phyloP scores from a whole-genome alignment of 768 basidiomycete species.

The Hortiboletus flavorubellus region DNA sequence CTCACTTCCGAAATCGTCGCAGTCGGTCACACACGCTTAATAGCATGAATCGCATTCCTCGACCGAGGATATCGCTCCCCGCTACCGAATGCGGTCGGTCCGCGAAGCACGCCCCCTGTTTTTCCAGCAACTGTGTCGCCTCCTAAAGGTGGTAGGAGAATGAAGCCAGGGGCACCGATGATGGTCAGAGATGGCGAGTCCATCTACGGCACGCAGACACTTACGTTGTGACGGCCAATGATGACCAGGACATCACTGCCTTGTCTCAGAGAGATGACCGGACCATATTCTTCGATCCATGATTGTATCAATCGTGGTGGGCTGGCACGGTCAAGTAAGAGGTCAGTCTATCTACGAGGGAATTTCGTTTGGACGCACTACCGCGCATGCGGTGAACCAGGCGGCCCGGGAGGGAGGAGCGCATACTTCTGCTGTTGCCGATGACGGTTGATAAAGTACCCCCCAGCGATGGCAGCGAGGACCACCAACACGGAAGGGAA shows the following conservation, averaged over 20 bases:
- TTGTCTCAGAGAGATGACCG: constrained; percentile 24
- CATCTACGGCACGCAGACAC: neutral
- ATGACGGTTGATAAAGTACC: constrained; percentile 6
- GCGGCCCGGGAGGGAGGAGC: constrained; percentile 19
- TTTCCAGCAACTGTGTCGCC: constrained; percentile 59
- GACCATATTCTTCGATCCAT: constrained; percentile 29
- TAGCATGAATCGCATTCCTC: constrained; percentile 55
- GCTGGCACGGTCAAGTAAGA: neutral
- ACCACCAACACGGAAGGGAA: neutral
- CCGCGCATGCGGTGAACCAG: constrained; percentile 18
- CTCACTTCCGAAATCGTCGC: constrained; percentile 53
- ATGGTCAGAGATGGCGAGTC: neutral
- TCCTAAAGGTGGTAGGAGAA: constrained; percentile 11
- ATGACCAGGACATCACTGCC: constrained; percentile 27
- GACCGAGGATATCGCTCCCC: constrained; percentile 54
- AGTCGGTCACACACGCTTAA: constrained; percentile 54
- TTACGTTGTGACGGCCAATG: constrained; percentile 20
- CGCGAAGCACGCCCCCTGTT: constrained; percentile 48
- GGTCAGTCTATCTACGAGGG: neutral
- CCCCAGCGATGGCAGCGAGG: neutral
- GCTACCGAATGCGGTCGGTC: constrained; percentile 53
- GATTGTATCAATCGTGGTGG: constrained; percentile 17
- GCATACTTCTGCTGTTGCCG: constrained; percentile 6
- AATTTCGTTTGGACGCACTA: constrained; percentile 8
- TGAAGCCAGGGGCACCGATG: no score